These are phyloP conservation scores for Fusarium praegraminearum DNA, from an alignment of 2,329 filamentous ascomycete species.

Conservation along the genomic window DNA sequence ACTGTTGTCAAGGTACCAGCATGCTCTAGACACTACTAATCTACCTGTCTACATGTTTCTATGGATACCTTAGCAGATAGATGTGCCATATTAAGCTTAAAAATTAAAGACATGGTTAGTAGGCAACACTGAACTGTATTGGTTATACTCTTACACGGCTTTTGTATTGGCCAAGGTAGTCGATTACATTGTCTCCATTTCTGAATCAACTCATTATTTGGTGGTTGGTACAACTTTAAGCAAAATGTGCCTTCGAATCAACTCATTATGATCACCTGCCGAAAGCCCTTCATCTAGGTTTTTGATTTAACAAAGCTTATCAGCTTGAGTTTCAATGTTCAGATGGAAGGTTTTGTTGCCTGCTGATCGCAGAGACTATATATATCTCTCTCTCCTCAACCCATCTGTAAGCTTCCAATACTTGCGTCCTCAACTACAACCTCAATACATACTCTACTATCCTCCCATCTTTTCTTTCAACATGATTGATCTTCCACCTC, in stretches of 20 bases:
- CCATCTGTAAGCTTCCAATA: not conserved
- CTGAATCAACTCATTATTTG: constrained; percentile 6
- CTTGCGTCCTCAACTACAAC: not conserved
- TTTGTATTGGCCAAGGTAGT: constrained; percentile 8
- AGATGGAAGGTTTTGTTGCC: not conserved
- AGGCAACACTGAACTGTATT: not conserved
- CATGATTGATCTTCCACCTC: constrained; percentile 4
- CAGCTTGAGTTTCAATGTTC: not conserved
- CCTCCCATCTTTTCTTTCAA: not conserved
- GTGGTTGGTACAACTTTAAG: too few relatives aligned
- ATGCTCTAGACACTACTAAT: not conserved
- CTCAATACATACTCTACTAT: not conserved
- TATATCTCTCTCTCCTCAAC: not conserved
- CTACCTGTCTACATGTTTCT: not conserved
- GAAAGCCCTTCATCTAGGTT: not conserved
- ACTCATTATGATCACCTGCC: not conserved
- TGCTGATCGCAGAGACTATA: not conserved
- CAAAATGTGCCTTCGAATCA: not conserved
- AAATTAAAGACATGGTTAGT: not conserved
- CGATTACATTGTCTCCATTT: constrained; percentile 12
- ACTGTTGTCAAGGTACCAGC: not conserved
- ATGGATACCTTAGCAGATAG: not conserved
- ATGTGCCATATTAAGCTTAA: not conserved
- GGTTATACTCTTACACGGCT: not conserved
- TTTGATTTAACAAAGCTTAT: not conserved